Conservation (phyloP, 352 stramenopile species). For the Globisporangium cylindrosporum region DNA sequence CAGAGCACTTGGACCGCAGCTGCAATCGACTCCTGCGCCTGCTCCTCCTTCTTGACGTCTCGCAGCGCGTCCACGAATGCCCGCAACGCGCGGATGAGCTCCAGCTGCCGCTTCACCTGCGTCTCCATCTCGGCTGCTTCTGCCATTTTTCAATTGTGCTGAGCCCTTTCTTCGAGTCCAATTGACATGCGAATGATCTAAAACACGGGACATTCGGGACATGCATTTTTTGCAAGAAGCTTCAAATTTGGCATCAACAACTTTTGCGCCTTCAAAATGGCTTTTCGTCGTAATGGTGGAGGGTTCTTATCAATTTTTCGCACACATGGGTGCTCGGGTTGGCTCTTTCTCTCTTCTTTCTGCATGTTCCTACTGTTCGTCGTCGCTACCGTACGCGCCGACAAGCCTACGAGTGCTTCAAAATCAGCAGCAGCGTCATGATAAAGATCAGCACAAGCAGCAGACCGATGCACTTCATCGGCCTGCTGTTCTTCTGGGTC, state of each 20-base stretch:
- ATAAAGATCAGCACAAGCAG: constrained; percentile 92
- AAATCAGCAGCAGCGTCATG: constrained; percentile 90
- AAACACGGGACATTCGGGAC: constrained; percentile 15
- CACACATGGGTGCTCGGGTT: background rate
- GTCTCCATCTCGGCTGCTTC: constrained; percentile 14
- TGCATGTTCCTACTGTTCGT: constrained; percentile 1
- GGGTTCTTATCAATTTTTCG: constrained; percentile 10
- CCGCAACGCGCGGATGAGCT: constrained; percentile 51
- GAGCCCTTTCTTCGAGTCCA: background rate
- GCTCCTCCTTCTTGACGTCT: constrained; percentile 35
- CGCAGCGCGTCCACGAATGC: constrained; percentile 68
- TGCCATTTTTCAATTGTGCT: constrained; percentile 7
- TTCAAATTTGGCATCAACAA: background rate
- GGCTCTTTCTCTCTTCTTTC: constrained; percentile 5
- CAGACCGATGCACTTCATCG: constrained; percentile 94
- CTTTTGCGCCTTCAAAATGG: background rate
- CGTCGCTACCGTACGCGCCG: too few relatives aligned
- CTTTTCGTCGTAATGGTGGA: background rate
- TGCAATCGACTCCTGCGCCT: constrained; percentile 23
- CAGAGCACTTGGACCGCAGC: constrained; percentile 37
- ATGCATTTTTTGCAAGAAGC: background rate
- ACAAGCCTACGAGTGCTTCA: constrained; percentile 82
- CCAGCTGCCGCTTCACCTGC: constrained; percentile 46
- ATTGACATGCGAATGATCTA: background rate
- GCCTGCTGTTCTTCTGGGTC: constrained; percentile 96